phyloP scores from a whole-genome alignment of 2,329 filamentous ascomycete genomes.

The Chaetomium olivaceum region DNA sequence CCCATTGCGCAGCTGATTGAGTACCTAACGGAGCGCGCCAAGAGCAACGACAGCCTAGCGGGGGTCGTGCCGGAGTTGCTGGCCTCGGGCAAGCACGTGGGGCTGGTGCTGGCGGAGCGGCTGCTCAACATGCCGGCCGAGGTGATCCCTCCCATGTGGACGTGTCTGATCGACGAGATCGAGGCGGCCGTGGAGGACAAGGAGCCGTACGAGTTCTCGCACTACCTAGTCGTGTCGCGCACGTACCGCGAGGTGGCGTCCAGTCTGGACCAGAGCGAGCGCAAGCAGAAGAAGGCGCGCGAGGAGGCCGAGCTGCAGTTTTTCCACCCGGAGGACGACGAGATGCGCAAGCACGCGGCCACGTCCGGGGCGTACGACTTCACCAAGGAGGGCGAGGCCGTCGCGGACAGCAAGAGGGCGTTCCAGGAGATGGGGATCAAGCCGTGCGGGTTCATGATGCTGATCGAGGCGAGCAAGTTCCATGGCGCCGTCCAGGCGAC shows the following conservation, averaged over 20 bases:
- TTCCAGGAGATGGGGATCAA: conserved; percentile 93
- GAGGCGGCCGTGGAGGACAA: conserved; percentile 83
- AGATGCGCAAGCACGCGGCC: conserved; percentile 73
- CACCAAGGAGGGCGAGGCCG: conserved; percentile 76
- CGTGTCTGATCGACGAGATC: conserved; percentile 90
- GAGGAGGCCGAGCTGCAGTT: conserved; percentile 69
- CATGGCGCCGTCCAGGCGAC: conserved; percentile 74
- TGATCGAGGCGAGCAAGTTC: conserved; percentile 81
- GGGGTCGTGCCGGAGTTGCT: conserved; percentile 60
- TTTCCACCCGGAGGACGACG: conserved; percentile 96
- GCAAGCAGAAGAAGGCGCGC: conserved; percentile 66
- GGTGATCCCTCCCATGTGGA: conserved; percentile 90
- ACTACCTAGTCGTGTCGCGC: conserved; percentile 90
- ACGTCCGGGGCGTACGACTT: conserved; percentile 74
- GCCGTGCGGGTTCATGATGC: conserved; percentile 78
- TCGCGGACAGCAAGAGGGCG: conserved; percentile 86
- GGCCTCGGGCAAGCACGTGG: conserved; percentile 59
- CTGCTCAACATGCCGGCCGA: conserved; percentile 97
- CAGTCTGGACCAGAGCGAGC: conserved; percentile 67
- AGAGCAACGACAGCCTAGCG: conserved; percentile 55
- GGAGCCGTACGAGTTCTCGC: conserved; percentile 89
- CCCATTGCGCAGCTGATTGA: conserved; percentile 68
- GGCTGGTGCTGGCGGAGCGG: conserved; percentile 85
- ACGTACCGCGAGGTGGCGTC: conserved; percentile 89
- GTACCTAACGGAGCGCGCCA: conserved; percentile 66